Evolutionary conservation across 176 grass and related monocot genomes (phyloP), one percentile per base, ranked within the genome.

Genomic region (Oryza coarctata): DNA sequence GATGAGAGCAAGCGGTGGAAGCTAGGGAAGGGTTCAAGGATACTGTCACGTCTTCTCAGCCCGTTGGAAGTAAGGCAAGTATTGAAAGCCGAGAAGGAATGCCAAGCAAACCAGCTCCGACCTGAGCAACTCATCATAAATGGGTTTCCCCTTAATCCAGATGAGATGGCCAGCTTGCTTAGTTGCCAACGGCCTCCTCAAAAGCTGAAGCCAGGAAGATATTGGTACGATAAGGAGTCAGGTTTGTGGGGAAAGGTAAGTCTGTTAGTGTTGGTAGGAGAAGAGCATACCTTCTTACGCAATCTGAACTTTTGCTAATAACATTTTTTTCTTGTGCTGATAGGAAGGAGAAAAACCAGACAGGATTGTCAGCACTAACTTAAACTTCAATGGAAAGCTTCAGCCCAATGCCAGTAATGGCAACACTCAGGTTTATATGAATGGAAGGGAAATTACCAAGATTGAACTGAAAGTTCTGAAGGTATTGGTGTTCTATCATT

Each of bases 171-270:
- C 0, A 90, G 88, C 26, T 83, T 98, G 85, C 80, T 95, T 41
- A 95, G 92, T 34, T 98, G 95, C 75, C 74, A 83, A 22, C 77
- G 88, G 69, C 95, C 95, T 36, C 95, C 95, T 20, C 74, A 87
- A 62, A 98, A 95, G 29, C 85, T 98, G 66, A 98, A 93, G 73
- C 95, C 95, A 32, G 95, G 95, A n/a, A 90, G 82, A 20, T 98
- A 98, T 80, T 98, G 95, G 95, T 98, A 98, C 74, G 95, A 98
- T 77, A 98, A 98, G 73, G 95, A 98, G 80, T 95, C 95, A 1
- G 95, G 95, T 38, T 62, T 98, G 29, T 98, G 95, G 95, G 95
- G 95, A 79, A 95, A 93, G 86, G 95, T 83, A 87, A 85, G 71
- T 62, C 57, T 68, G 60, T 60, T 60, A 10, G 6, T 60, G 50